A percentile compares a stretch with the other conserved stretches of the same genome.
phyloP scores from a whole-genome alignment of 192 early-diverging fungal genomes.

The Helicostylum pulchrum region DNA sequence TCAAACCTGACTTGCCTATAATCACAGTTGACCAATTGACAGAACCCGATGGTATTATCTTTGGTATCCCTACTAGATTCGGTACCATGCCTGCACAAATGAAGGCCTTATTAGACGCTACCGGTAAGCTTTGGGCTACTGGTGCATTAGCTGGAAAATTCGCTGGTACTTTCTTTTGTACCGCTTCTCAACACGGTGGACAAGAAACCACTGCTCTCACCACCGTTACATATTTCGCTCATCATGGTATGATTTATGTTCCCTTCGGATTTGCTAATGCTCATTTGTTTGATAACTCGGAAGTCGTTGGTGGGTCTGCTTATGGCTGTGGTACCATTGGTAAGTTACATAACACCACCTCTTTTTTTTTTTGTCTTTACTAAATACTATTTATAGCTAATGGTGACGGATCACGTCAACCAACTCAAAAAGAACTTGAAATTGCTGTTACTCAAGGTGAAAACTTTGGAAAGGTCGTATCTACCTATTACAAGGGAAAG shows the following conservation, averaged over 20 bases:
- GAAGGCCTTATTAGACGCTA: constrained; percentile 48
- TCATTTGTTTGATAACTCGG: constrained; percentile 19
- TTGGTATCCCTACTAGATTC: constrained; percentile 59
- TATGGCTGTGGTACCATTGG: constrained; percentile 26
- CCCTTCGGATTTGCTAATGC: constrained; percentile 55
- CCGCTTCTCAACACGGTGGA: constrained; percentile 72
- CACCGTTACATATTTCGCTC: constrained; percentile 62
- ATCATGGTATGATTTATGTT: constrained; percentile 79
- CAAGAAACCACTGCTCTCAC: constrained; percentile 73
- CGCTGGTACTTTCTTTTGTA: constrained; percentile 71
- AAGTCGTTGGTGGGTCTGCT: constrained; percentile 27
- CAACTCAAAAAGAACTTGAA: constrained; percentile 59
- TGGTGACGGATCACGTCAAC: constrained; percentile 64
- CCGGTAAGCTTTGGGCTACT: constrained; percentile 38
- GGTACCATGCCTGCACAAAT: constrained; percentile 71
- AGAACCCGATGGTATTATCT: constrained; percentile 52
- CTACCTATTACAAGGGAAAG: constrained; percentile 24
- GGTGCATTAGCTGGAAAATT: constrained; percentile 68
- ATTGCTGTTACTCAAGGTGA: constrained; percentile 59
- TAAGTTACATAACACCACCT: background rate
- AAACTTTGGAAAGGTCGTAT: constrained; percentile 52
- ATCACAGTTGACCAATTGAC: constrained; percentile 36
- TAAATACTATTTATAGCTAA: constrained; percentile 27
- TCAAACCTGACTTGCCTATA: constrained; percentile 45
- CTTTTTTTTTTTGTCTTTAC: background rate